Evolutionary conservation across 208 protist genomes (phyloP), one percentile per base, ranked within the genome.

Genomic region (Leishmania tarentolae): DNA sequence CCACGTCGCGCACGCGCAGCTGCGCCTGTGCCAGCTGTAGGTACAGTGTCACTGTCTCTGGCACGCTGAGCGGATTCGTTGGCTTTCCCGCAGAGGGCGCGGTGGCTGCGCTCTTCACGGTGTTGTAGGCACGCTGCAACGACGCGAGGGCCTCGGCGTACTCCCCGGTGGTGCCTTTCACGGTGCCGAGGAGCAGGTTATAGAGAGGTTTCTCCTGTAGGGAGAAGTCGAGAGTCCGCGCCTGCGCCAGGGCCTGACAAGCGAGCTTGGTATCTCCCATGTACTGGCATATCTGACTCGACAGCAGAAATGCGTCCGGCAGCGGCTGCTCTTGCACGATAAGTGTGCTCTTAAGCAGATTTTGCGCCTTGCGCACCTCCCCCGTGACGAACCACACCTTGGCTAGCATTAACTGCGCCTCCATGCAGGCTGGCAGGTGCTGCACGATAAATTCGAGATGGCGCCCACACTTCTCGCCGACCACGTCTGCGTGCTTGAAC

Each of bases 151-250:
- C 93, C 78, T 96, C 86, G 31, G 91, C 72, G 3, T 85, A 53
- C 75, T 98, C 90, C 69, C 93, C 90, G 50, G 90, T 86, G 79
- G 88, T 90, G 56, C 84, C 80, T 74, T 95, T 85, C 56, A 98
- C 88, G 42, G 91, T 92, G 56, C 96, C 98, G 59, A 93, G 92
- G 19, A 99, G 81, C 21, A 99, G 80, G 80, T 98, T 96, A 83
- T 98, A 99, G 8, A 93, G 81, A 15, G 97, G 93, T 80, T 93
- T 90, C 79, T 99, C 94, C 75, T 97, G 94, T 35, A 99, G 81
- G 47, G 95, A 89, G 88, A 99, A 99, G 83, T 99, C 94, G 46
- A 98, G 86, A 15, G 92, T 97, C 47, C 98, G 87, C 19, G 96
- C 98, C 83, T 97, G 92, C 79, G 98, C 95, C 11, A 99, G 91